A percentile compares a stretch with the other conserved stretches of the same genome.
Evolutionary conservation across 345 rosid genomes (phyloP).

Genomic region (Citrus inodora): DNA sequence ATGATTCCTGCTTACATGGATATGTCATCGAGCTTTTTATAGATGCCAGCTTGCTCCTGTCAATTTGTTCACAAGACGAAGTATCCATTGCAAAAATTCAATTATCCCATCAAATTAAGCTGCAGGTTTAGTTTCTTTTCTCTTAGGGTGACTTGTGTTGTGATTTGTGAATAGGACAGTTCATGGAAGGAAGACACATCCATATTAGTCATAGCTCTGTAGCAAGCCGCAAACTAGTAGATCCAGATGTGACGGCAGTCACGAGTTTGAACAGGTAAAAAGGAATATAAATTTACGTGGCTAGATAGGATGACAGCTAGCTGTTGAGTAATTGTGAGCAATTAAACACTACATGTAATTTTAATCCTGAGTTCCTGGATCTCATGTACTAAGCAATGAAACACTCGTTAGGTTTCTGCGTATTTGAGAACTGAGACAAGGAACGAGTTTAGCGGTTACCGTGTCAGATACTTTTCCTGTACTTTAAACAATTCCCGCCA

Average conservation of each 20-base stretch:
- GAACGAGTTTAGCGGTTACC: slow-evolving; percentile 40
- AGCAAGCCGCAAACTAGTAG: not conserved
- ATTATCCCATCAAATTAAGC: not conserved
- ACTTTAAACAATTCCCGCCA: slow-evolving; percentile 6
- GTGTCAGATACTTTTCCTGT: slow-evolving; percentile 26
- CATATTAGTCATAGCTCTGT: not conserved
- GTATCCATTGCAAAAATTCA: too few species aligned
- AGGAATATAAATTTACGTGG: not conserved
- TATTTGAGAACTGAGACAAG: slow-evolving; percentile 25
- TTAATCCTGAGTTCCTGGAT: not conserved
- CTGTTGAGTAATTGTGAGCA: too few species aligned
- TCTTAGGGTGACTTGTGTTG: not conserved
- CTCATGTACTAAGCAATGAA: not conserved
- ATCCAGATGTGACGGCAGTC: not conserved
- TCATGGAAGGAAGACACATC: not conserved
- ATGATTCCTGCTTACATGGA: too few species aligned
- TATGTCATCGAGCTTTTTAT: too few species aligned
- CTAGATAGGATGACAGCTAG: too few species aligned
- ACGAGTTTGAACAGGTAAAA: not conserved
- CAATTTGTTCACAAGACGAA: too few species aligned
- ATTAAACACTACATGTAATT: not conserved
- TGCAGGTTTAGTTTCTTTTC: too few species aligned
- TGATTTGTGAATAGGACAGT: slow-evolving; percentile 1
- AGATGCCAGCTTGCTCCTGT: too few species aligned
- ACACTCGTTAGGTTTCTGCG: slow-evolving; percentile 25